phyloP scores from a whole-genome alignment of 176 grass and related monocot genomes.

The Bolboschoenus planiculmis region DNA sequence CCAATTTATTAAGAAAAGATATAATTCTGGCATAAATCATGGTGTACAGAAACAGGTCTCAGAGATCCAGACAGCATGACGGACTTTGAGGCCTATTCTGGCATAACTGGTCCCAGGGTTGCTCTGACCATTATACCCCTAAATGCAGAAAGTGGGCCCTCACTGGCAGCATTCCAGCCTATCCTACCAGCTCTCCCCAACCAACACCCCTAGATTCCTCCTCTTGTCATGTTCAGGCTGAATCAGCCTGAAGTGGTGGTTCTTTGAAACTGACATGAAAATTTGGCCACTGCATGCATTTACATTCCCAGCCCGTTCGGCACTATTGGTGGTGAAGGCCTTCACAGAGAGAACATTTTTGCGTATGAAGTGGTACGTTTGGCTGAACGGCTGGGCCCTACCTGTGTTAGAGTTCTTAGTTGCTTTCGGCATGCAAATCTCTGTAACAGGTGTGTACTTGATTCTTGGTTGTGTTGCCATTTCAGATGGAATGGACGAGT shows the following conservation, averaged over 20 bases:
- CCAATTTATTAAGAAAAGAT: no score
- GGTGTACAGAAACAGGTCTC: no score
- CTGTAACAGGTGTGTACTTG: conserved; percentile 47
- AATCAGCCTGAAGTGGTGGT: conserved; percentile 74
- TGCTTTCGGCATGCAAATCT: conserved; percentile 53
- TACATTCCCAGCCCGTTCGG: conserved; percentile 65
- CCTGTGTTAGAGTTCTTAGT: conserved; percentile 34
- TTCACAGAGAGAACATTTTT: conserved; percentile 67
- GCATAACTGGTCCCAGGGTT: no score
- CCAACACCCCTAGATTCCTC: conserved; percentile 42
- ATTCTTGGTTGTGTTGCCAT: conserved; percentile 66
- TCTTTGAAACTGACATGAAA: conserved; percentile 62
- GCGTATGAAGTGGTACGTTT: conserved; percentile 48
- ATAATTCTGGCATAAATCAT: no score
- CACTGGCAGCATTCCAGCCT: conserved; percentile 74
- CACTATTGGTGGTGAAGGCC: conserved; percentile 63
- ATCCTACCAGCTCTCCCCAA: conserved; percentile 64
- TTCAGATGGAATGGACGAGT: conserved; percentile 46
- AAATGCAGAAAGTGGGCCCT: conserved; percentile 82
- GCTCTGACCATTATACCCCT: conserved; percentile 66
- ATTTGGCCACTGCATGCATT: conserved; percentile 86
- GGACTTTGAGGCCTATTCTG: no score
- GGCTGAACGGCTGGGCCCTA: neutral
- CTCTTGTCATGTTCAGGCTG: conserved; percentile 57
- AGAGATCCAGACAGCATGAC: neutral